Evolutionary conservation across 257 asterid genomes (phyloP).

Genomic region (Oldenlandia corymbosa): DNA sequence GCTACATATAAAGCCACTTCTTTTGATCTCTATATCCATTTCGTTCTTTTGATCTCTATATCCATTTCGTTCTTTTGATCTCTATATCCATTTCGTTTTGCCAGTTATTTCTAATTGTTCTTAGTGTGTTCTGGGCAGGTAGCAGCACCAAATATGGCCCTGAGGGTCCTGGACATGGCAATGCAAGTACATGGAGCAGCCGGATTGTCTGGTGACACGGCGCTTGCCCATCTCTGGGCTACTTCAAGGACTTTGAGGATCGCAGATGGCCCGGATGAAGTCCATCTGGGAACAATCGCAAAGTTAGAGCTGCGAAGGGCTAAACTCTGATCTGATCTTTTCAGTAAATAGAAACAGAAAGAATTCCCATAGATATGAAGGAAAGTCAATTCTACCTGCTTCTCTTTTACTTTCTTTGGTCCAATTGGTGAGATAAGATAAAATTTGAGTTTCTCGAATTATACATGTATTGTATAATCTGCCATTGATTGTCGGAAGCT

Average conservation of each 20-base stretch:
- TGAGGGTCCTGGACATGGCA: slow-evolving; percentile 83
- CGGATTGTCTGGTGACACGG: slow-evolving; percentile 84
- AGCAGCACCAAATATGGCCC: slow-evolving; percentile 91
- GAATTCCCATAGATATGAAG: neutral
- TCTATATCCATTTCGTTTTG: no score
- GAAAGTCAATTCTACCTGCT: no score
- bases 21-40: no score
- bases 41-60: no score
- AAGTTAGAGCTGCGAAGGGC: slow-evolving; percentile 76
- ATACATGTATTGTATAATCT: neutral
- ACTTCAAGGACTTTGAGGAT: slow-evolving; percentile 75
- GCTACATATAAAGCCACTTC: no score
- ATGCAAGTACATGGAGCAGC: slow-evolving; percentile 99
- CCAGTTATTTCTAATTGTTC: neutral
- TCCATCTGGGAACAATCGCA: slow-evolving; percentile 83
- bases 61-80: no score
- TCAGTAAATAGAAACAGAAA: slow-evolving; percentile 1
- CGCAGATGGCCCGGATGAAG: slow-evolving; percentile 99
- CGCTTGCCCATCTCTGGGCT: slow-evolving; percentile 85
- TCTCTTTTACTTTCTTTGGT: no score
- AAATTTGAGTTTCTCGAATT: no score
- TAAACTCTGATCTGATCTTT: slow-evolving; percentile 40
- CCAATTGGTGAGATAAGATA: no score
- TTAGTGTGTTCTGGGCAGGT: slow-evolving; percentile 39
- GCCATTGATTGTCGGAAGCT: neutral